Percentiles rank a stretch among this genome's conserved stretches.
Conservation (phyloP, 2,329 filamentous ascomycete species). For the Colletotrichum noveboracense region DNA sequence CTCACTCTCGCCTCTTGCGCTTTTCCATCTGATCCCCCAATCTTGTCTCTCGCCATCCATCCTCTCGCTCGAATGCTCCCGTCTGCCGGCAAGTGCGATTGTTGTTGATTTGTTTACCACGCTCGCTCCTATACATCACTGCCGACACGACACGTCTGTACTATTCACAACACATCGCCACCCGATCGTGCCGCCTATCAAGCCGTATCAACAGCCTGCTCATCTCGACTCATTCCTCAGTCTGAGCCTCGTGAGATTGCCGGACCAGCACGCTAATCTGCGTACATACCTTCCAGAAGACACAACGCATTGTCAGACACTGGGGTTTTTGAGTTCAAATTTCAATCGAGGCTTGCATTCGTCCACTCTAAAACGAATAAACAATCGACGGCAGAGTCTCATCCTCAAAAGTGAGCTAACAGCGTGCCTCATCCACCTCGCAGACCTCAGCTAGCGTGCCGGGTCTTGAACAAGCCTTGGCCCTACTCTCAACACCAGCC, state of each 20-base stretch:
- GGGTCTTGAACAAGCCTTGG: conserved; percentile 12
- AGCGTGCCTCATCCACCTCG: background rate
- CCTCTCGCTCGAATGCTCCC: background rate
- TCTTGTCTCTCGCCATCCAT: conserved; percentile 15
- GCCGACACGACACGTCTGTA: background rate
- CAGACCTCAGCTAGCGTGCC: background rate
- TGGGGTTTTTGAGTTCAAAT: background rate
- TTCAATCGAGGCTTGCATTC: background rate
- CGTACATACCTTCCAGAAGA: conserved; percentile 7
- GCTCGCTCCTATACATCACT: background rate
- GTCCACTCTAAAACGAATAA: background rate
- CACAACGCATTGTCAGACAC: background rate
- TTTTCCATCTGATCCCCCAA: background rate
- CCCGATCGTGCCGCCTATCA: background rate
- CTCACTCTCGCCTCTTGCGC: background rate
- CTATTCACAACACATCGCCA: background rate
- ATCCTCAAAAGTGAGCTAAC: background rate
- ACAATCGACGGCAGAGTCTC: background rate
- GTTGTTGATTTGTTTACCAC: conserved; percentile 6
- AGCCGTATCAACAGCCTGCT: background rate
- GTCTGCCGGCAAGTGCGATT: background rate
- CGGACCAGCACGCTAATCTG: background rate
- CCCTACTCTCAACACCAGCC: conserved; percentile 9
- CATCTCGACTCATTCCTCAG: conserved; percentile 16
- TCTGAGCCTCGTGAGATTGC: conserved; percentile 7